Base-by-base conservation (phyloP, 345 rosid species). In the Ceriops tagal region DNA sequence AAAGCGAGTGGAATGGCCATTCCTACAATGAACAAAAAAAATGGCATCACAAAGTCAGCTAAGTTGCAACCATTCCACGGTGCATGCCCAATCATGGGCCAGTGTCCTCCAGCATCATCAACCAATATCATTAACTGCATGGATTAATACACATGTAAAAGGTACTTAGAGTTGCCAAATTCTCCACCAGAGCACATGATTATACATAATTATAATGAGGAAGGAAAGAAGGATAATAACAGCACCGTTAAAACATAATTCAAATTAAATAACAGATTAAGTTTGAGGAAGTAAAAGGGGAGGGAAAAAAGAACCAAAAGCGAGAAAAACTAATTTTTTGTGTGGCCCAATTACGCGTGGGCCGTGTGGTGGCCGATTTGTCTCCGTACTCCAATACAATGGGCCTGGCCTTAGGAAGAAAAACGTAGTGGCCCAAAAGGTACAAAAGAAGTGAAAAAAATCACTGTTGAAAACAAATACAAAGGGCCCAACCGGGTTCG, bases 31-130 rank as follows among this genome's bases (percentile, higher is more conserved):
- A 93, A 91, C 58, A 93, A 73, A 56, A 93, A 93, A 85, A 93
- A 93, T 16, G 98, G 98, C 97, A 91, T 89, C 5, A 91, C 97
- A 69, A 89, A 93, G 85, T 93, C 98, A 22, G 97, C 98, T 32
- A 93, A 83, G 76, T 93, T 84, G 80, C 97, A 89, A 18, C 98
- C 96, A 31, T 89, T 76, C 98, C 98, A 93, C 0, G 96, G 90
- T 24, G 98, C 93, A 39, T 93, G 98, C 30, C 85, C 85, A 28
- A 91, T 93, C 79, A 30, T 58, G 4, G 97, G 98, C 93, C 92
- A 91, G 21, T 89, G 93, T 72, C 92, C 98, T 60, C 96, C 97
- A 3, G 92, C 96, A 78, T 91, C 92, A 81, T 91, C 98, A 20
- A 93, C 97, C 67, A 93, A 78, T 35, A 93, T 81, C 97, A 91